A percentile compares a stretch with the other conserved stretches of the same genome.
These are phyloP conservation scores for Colletotrichum viniferum DNA, from an alignment of 2,329 filamentous ascomycete species.

Conservation along the genomic window DNA sequence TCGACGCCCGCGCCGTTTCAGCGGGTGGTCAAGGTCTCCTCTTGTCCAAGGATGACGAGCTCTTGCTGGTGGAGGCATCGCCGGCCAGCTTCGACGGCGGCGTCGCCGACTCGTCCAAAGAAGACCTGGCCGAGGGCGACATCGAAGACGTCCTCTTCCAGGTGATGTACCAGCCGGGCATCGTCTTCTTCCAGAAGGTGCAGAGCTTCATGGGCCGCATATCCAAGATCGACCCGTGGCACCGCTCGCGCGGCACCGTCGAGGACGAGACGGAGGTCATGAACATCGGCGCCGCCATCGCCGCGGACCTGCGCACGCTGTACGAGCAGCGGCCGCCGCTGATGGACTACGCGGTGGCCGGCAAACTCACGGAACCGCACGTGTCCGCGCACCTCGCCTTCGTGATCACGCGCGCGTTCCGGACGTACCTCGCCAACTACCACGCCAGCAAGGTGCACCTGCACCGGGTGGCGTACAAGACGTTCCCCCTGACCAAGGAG, in stretches of 20 bases:
- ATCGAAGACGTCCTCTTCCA: conserved; percentile 59
- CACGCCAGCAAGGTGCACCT: conserved; percentile 60
- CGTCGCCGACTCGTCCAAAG: conserved; percentile 24
- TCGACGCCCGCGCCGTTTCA: conserved; percentile 60
- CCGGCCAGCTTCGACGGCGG: conserved; percentile 41
- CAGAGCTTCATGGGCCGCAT: conserved; percentile 63
- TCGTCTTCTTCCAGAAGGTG: conserved; percentile 62
- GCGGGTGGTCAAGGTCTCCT: conserved; percentile 61
- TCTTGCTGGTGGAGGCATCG: conserved; percentile 48
- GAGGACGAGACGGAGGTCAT: conserved; percentile 64
- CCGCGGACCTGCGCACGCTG: conserved; percentile 52
- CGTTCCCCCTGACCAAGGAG: conserved; percentile 55
- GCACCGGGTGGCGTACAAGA: conserved; percentile 61
- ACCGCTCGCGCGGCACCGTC: conserved; percentile 58
- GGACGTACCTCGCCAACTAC: conserved; percentile 61
- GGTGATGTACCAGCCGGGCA: conserved; percentile 57
- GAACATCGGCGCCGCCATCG: conserved; percentile 55
- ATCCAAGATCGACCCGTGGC: conserved; percentile 61
- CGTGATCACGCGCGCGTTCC: conserved; percentile 56
- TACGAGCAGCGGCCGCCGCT: conserved; percentile 55
- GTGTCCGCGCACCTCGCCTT: conserved; percentile 53
- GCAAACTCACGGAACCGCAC: conserved; percentile 51
- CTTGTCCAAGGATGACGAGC: conserved; percentile 51
- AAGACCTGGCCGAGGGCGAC: conserved; percentile 32
- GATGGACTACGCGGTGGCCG: conserved; percentile 61